phyloP scores from a whole-genome alignment of 192 early-diverging fungal species.

The Umbelopsis isabellina region DNA sequence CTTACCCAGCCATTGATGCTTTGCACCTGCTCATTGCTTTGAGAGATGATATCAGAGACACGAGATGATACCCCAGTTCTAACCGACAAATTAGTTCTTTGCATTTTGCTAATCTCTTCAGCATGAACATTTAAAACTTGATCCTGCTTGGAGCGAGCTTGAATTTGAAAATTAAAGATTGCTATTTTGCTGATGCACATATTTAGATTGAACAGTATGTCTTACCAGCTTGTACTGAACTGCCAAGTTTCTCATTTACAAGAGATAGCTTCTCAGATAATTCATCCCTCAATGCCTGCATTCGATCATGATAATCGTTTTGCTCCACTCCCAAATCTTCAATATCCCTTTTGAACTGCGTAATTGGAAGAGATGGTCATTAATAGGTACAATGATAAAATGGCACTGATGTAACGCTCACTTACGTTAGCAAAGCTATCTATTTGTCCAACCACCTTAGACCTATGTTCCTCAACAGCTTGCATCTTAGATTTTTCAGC shows the following conservation, averaged over 20 bases:
- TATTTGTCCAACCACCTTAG: not conserved
- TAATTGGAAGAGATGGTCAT: not conserved
- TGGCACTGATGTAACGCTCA: not conserved
- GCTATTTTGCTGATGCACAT: not conserved
- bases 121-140: not conserved
- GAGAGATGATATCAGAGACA: conserved; percentile 1
- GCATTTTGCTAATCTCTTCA: conserved; percentile 7
- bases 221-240: not conserved
- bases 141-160: conserved; percentile 3
- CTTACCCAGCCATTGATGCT: not conserved
- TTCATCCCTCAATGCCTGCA: not conserved
- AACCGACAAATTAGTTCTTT: not conserved
- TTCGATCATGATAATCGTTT: not conserved
- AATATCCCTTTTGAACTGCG: not conserved
- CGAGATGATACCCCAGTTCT: not conserved
- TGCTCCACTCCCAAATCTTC: not conserved
- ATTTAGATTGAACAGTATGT: not conserved
- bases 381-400: not conserved
- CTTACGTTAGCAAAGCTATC: not conserved
- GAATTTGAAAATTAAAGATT: not conserved
- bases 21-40: not conserved
- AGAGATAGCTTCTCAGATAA: not conserved
- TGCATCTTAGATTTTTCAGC: not conserved
- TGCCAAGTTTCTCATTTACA: not conserved
- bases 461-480: not conserved